Conservation (phyloP, 495 filamentous ascomycete genomes). For the Hapsidospora chrysogenum region DNA sequence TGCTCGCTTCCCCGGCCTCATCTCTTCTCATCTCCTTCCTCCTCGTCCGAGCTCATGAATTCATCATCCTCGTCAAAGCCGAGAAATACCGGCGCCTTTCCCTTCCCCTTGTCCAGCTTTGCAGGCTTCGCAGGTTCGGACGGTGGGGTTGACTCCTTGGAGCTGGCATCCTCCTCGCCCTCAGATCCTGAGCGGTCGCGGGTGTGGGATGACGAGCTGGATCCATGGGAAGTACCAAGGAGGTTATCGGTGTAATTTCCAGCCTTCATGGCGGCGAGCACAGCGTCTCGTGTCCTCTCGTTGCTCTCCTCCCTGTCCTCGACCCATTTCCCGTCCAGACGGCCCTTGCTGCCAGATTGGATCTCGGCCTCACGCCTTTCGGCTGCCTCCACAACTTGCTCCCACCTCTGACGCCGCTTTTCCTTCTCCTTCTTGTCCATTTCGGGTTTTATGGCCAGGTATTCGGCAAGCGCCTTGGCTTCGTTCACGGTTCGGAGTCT, state of each 20-base stretch:
- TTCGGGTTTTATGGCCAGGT: slow-evolving; percentile 86
- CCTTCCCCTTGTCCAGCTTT: slow-evolving; percentile 22
- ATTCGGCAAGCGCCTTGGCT: slow-evolving; percentile 87
- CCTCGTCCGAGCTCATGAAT: slow-evolving; percentile 66
- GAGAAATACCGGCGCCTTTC: slow-evolving; percentile 40
- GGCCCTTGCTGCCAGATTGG: slow-evolving; percentile 46
- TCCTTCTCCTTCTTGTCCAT: slow-evolving; percentile 91
- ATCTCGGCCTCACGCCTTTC: slow-evolving; percentile 72
- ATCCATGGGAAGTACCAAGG: slow-evolving; percentile 24
- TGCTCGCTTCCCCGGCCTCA: too few species aligned
- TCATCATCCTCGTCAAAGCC: slow-evolving; percentile 89
- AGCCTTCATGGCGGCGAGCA: slow-evolving; percentile 57
- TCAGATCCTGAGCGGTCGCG: slow-evolving; percentile 18
- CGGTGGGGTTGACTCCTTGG: slow-evolving; percentile 17
- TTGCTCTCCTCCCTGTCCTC: slow-evolving; percentile 77
- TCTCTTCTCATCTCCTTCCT: slow-evolving; percentile 24
- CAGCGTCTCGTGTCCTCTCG: slow-evolving; percentile 71
- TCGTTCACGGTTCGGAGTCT: slow-evolving; percentile 82
- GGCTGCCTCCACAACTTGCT: slow-evolving; percentile 65
- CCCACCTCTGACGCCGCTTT: slow-evolving; percentile 61
- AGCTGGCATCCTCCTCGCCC: slow-evolving; percentile 18
- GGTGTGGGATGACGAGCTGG: slow-evolving; percentile 20
- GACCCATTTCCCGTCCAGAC: slow-evolving; percentile 80
- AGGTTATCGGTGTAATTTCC: slow-evolving; percentile 39
- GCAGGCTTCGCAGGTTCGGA: slow-evolving; percentile 9